Evolutionary conservation across 2,329 filamentous ascomycete species (phyloP), one percentile per base, ranked within the genome.

Genomic region (Colletotrichum caudatum): DNA sequence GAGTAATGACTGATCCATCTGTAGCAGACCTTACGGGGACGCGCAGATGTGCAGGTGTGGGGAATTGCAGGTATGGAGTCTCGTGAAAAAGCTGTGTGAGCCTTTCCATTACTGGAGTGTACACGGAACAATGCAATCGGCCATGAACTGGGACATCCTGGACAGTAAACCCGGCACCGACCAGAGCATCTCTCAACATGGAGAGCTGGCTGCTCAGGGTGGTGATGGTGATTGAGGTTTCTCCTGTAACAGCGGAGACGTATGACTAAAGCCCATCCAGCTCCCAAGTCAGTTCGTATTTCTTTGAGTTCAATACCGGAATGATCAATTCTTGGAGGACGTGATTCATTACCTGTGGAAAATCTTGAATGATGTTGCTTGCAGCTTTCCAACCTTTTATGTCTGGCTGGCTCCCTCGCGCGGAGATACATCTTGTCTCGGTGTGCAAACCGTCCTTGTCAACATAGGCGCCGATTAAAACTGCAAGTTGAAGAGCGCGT

Each of bases 381-480:
- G 59, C 39, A 1, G 16, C 20, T 26, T 20, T 41, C 41, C 29
- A 9, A 7, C 5, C n/a, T n/a, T 26, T 6, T 0, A 14, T 0
- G 1, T 23, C 2, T 1, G 5, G 11, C 5, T 35, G 35, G 16
- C 9, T 69, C 0, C 44, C 37, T 9, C 60, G 54, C 7, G 59
- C 60, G 26, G 60, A 58, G 1, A 69, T 23, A 14, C 66, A 69
- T 16, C 7, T 20, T 46, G 53, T 12, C 37, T 46, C 23, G 35
- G 16, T 1, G 83, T 82, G 2, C 76, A 74, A 3, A 74, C 76
- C 23, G 82, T 79, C 69, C 6, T 76, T 76, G 72, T 83, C 83
- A 0, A 83, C 80, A 3, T 83, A 39, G 1, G 76, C 78, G 0
- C 81, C 83, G 33, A 82, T 77, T 2, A 82, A 73, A 76, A 82